Evolutionary conservation across 148 eudicot genomes (phyloP).

Genomic region (Cornus florida): DNA sequence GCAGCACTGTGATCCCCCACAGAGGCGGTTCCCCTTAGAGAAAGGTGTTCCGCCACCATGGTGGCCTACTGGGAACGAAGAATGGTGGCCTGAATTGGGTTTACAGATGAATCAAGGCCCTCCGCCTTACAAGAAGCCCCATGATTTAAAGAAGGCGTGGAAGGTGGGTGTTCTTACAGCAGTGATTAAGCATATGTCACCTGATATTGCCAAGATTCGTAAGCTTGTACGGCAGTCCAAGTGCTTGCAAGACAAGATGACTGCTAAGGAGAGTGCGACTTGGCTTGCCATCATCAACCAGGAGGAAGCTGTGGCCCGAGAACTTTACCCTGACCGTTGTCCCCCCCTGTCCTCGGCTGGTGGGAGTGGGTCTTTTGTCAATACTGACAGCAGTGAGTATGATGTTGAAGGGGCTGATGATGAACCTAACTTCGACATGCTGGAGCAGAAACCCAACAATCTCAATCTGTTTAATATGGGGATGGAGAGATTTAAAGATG

Average conservation of each 20-base stretch:
- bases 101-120: slow-evolving; percentile 45
- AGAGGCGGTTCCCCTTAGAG: slow-evolving; percentile 67
- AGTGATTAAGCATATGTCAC: slow-evolving; percentile 70
- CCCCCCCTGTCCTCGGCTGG: slow-evolving; percentile 39
- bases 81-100: slow-evolving; percentile 69
- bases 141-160: slow-evolving; percentile 76
- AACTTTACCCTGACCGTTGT: slow-evolving; percentile 51
- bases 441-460: slow-evolving; percentile 44
- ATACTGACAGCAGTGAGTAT: slow-evolving; percentile 48
- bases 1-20: slow-evolving; percentile 81
- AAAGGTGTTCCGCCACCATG: slow-evolving; percentile 71
- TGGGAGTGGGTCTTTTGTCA: slow-evolving; percentile 33
- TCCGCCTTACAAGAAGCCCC: slow-evolving; percentile 78
- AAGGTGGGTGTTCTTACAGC: slow-evolving; percentile 72
- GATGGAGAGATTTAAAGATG: slow-evolving; percentile 18
- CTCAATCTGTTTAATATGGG: slow-evolving; percentile 32
- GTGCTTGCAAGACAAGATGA: slow-evolving; percentile 81
- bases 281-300: slow-evolving; percentile 66
- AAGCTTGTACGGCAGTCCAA: slow-evolving; percentile 68
- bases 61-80: slow-evolving; percentile 74
- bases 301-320: slow-evolving; percentile 59
- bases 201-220: slow-evolving; percentile 63
- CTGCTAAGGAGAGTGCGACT: slow-evolving; percentile 70
- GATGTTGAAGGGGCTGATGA: slow-evolving; percentile 54
- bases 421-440: slow-evolving; percentile 32